phyloP scores from a whole-genome alignment of 371 early-diverging fungal genomes.

The Mucor piriformis region DNA sequence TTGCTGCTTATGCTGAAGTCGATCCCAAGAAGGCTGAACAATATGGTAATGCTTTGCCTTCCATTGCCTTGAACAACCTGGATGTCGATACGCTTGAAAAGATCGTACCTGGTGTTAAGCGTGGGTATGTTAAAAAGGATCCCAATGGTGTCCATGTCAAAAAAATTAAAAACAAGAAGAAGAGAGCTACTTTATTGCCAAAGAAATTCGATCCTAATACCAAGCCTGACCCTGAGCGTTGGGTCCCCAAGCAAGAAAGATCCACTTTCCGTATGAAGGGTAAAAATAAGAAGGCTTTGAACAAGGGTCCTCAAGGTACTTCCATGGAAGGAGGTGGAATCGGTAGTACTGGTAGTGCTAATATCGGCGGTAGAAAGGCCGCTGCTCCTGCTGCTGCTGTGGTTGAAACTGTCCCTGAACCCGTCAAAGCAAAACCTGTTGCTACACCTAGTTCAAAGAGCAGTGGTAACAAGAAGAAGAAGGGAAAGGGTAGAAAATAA shows the following conservation, averaged over 20 bases:
- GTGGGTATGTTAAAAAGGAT: conserved; percentile 59
- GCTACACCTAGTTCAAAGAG: background rate
- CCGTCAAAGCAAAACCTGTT: background rate
- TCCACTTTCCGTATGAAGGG: conserved; percentile 61
- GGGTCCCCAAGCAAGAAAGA: conserved; percentile 75
- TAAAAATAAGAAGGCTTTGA: conserved; percentile 56
- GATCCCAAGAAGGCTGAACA: conserved; percentile 71
- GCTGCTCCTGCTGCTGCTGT: background rate
- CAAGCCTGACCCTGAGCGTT: conserved; percentile 76
- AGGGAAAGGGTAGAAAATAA: conserved; percentile 24
- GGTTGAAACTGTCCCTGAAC: background rate
- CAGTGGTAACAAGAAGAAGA: conserved; percentile 23
- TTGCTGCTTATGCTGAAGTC: conserved; percentile 68
- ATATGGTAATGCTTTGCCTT: conserved; percentile 65
- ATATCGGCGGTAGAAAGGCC: conserved; percentile 56
- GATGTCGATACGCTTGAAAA: conserved; percentile 61
- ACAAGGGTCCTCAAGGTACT: conserved; percentile 63
- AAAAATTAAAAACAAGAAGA: conserved; percentile 58
- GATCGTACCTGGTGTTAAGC: conserved; percentile 67
- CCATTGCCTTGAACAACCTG: conserved; percentile 41
- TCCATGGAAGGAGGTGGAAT: conserved; percentile 68
- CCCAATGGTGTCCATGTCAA: conserved; percentile 28
- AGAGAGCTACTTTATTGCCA: conserved; percentile 65
- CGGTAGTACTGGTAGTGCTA: conserved; percentile 74
- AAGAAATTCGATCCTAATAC: conserved; percentile 57